These are phyloP conservation scores for Komagataella populi DNA, from an alignment of 805 yeast species.

Conservation along the genomic window DNA sequence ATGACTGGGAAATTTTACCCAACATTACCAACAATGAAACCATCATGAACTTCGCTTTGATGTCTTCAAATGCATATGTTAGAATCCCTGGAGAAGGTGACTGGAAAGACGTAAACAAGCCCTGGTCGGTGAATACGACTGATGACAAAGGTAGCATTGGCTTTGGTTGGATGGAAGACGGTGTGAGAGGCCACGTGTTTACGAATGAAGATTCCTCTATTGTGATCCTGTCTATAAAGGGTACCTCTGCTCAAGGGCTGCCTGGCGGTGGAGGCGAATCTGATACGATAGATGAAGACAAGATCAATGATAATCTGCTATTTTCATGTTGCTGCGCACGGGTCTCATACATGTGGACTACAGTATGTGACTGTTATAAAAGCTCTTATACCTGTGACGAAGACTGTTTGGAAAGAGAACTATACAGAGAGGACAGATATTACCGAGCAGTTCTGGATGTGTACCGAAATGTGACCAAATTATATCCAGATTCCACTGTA, in stretches of 20 bases:
- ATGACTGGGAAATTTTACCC: slow-evolving; percentile 45
- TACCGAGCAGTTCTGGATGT: slow-evolving; percentile 70
- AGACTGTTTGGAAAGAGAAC: slow-evolving; percentile 67
- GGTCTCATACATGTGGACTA: slow-evolving; percentile 80
- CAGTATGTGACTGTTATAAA: slow-evolving; percentile 89
- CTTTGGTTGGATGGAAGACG: slow-evolving; percentile 81
- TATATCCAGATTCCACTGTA: slow-evolving; percentile 60
- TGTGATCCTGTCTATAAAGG: slow-evolving; percentile 75
- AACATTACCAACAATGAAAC: slow-evolving; percentile 66
- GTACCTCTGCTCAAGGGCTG: slow-evolving; percentile 76
- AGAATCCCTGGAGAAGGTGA: slow-evolving; percentile 63
- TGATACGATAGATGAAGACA: slow-evolving; percentile 74
- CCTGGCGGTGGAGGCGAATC: slow-evolving; percentile 28
- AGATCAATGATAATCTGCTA: slow-evolving; percentile 72
- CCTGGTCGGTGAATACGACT: slow-evolving; percentile 31
- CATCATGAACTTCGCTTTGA: slow-evolving; percentile 59
- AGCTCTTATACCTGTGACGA: slow-evolving; percentile 81
- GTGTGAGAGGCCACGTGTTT: slow-evolving; percentile 86
- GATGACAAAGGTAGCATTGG: slow-evolving; percentile 21
- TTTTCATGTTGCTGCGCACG: slow-evolving; percentile 96
- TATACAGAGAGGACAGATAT: slow-evolving; percentile 64
- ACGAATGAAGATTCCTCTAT: slow-evolving; percentile 37
- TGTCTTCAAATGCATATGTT: slow-evolving; percentile 89
- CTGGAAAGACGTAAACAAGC: slow-evolving; percentile 68
- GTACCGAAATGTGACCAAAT: slow-evolving; percentile 50